Evolutionary conservation across 495 filamentous ascomycete species (phyloP).

Genomic region (Oidiodendron maius): DNA sequence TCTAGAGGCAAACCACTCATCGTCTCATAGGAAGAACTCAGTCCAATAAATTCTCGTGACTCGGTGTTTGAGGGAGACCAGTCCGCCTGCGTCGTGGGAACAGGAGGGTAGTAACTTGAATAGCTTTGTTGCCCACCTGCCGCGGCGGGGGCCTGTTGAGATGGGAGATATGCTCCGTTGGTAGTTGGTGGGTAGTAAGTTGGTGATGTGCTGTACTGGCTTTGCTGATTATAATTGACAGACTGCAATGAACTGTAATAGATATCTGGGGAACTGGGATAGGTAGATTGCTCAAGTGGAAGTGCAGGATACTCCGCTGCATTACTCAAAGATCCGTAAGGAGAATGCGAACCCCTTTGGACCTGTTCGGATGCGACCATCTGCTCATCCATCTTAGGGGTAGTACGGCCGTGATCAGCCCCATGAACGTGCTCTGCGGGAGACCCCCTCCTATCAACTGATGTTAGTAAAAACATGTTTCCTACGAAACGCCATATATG

Average conservation of each 20-base stretch:
- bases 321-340: not conserved
- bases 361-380: too few species aligned
- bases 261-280: too few species aligned
- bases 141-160: not conserved
- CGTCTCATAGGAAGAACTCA: not conserved
- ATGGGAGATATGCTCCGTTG: not conserved
- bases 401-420: not conserved
- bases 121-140: not conserved
- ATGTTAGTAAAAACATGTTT: not conserved
- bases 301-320: not conserved
- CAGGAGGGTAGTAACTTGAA: constrained; percentile 5
- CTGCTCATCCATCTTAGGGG: not conserved
- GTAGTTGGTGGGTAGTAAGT: not conserved
- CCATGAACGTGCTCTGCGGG: not conserved
- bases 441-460: not conserved
- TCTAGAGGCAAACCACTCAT: constrained; percentile 15
- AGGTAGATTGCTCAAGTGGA: too few species aligned
- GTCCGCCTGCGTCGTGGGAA: not conserved
- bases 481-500: too few species aligned
- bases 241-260: too few species aligned
- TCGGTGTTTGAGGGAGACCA: constrained; percentile 10
- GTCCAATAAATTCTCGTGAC: constrained; percentile 11
- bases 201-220: not conserved
- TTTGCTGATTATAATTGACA: not conserved
- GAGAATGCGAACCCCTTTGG: not conserved